Evolutionary conservation across 495 filamentous ascomycete species (phyloP).

Genomic region (Saxophila tyrrhenica): DNA sequence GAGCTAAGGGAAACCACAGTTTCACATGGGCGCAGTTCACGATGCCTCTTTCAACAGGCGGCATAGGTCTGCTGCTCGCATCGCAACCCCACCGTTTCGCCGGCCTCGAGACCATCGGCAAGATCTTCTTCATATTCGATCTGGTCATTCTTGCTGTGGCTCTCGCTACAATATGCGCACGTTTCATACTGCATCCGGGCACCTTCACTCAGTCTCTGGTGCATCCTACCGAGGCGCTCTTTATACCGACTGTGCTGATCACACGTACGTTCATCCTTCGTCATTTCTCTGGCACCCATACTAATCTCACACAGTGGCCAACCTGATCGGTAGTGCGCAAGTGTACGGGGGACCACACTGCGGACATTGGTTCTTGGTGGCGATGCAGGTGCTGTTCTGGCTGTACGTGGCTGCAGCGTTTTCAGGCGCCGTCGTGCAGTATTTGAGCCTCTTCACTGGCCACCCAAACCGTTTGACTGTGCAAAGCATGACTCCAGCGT

Average conservation of each 20-base stretch:
- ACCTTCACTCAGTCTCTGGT: conserved; percentile 7
- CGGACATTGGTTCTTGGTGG: conserved; percentile 30
- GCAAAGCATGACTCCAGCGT: conserved; percentile 36
- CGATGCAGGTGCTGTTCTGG: conserved; percentile 40
- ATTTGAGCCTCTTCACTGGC: conserved; percentile 40
- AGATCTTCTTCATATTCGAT: conserved; percentile 33
- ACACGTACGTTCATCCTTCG: conserved; percentile 10
- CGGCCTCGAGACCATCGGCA: conserved; percentile 24
- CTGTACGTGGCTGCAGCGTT: conserved; percentile 36
- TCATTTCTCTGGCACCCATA: no score
- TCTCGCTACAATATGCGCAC: conserved; percentile 37
- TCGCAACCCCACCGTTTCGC: conserved; percentile 19
- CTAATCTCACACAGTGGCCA: neutral
- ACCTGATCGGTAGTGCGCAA: conserved; percentile 15
- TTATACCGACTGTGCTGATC: conserved; percentile 9
- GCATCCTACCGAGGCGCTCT: conserved; percentile 21
- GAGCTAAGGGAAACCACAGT: neutral
- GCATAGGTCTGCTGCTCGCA: conserved; percentile 13
- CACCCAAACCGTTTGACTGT: conserved; percentile 27
- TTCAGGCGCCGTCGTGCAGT: conserved; percentile 36
- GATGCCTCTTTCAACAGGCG: conserved; percentile 23
- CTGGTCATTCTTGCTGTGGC: conserved; percentile 46
- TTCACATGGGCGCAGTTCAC: conserved; percentile 17
- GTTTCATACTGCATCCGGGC: conserved; percentile 11
- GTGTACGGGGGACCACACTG: conserved; percentile 17